Percentiles rank a stretch among this genome's conserved stretches.
Conservation (phyloP, 2,329 filamentous ascomycete genomes). For the Cytospora schulzeri region DNA sequence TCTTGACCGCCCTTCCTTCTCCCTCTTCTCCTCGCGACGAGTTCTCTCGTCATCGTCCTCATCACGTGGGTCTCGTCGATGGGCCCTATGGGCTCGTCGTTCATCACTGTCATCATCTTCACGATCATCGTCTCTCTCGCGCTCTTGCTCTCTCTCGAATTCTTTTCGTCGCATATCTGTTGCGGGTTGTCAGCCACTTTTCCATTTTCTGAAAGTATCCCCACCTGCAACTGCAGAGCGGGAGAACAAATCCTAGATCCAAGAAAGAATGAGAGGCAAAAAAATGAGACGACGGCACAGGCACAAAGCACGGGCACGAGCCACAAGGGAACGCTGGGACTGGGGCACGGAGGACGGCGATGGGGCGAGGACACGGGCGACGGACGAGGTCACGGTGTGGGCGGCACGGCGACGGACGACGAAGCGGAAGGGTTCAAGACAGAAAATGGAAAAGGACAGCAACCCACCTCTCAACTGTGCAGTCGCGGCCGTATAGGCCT, state of each 20-base stretch:
- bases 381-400: conserved; percentile 26
- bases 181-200: conserved; percentile 31
- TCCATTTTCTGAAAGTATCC: conserved; percentile 17
- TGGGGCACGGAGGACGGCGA: conserved; percentile 19
- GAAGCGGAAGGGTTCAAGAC: conserved; percentile 15
- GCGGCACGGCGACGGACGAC: conserved; percentile 28
- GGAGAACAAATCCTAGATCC: conserved; percentile 16
- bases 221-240: conserved; percentile 23
- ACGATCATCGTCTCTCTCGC: conserved; percentile 25
- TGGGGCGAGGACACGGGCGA: conserved; percentile 22
- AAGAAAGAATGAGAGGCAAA: conserved; percentile 22
- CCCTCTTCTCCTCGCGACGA: conserved; percentile 40
- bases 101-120: conserved; percentile 39
- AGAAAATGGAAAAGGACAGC: conserved; percentile 26
- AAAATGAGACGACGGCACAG: conserved; percentile 28
- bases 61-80: conserved; percentile 36
- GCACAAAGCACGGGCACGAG: conserved; percentile 27
- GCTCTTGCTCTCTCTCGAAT: conserved; percentile 37
- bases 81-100: conserved; percentile 32
- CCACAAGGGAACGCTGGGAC: conserved; percentile 22
- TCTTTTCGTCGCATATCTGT: conserved; percentile 47
- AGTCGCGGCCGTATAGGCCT: conserved; percentile 81
- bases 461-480: conserved; percentile 75
- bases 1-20: conserved; percentile 35
- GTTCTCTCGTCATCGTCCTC: conserved; percentile 38